A percentile compares a stretch with the other conserved stretches of the same genome.
These are phyloP conservation scores for Beauveria scarabaeidicola DNA, from an alignment of 2,329 filamentous ascomycete species.

Conservation along the genomic window DNA sequence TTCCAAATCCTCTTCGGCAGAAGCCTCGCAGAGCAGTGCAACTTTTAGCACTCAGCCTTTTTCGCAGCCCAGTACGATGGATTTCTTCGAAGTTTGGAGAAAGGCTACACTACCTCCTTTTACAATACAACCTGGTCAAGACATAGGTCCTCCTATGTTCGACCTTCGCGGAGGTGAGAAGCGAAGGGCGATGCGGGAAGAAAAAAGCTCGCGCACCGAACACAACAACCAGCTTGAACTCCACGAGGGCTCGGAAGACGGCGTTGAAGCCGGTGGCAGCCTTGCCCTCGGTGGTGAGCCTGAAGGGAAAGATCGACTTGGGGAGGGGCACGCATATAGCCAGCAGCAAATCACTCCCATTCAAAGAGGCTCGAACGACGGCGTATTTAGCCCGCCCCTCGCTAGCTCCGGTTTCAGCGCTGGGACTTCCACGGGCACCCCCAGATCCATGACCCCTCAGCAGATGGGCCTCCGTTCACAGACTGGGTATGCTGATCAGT, in stretches of 20 bases:
- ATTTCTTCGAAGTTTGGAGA: constrained; percentile 29
- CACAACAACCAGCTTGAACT: constrained; percentile 39
- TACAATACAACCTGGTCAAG: constrained; percentile 14
- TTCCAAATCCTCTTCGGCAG: constrained; percentile 7
- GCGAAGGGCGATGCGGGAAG: constrained; percentile 67
- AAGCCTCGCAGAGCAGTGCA: not conserved
- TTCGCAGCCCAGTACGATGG: constrained; percentile 19
- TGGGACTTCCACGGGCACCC: constrained; percentile 42
- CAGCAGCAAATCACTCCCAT: constrained; percentile 65
- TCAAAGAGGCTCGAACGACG: constrained; percentile 51
- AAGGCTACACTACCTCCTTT: constrained; percentile 25
- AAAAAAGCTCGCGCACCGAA: constrained; percentile 49
- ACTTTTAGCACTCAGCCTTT: not conserved
- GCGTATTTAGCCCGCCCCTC: constrained; percentile 46
- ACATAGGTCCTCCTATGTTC: constrained; percentile 60
- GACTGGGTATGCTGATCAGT: constrained; percentile 48
- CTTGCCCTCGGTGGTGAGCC: constrained; percentile 87
- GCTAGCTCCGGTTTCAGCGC: constrained; percentile 39
- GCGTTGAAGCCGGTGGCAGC: constrained; percentile 72
- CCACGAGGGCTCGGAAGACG: constrained; percentile 55
- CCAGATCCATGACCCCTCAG: constrained; percentile 70
- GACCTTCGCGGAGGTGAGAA: constrained; percentile 76
- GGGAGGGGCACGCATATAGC: constrained; percentile 43
- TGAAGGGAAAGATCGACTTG: constrained; percentile 60
- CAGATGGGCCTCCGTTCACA: constrained; percentile 64